Conservation (phyloP, 768 basidiomycete genomes). For the Hygrophorus pudorinus region DNA sequence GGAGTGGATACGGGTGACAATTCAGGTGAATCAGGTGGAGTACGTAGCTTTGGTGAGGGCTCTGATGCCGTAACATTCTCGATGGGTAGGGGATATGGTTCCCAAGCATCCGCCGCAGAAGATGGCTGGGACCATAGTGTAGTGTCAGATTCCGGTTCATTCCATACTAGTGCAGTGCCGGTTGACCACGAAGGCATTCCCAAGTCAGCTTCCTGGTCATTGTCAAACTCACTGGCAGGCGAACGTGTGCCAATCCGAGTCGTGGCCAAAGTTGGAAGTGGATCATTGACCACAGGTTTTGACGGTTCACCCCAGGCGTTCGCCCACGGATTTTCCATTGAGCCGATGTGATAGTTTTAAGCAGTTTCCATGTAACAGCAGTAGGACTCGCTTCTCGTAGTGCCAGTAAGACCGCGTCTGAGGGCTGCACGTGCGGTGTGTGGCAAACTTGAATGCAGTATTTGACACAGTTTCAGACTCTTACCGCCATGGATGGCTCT, state of each 20-base stretch:
- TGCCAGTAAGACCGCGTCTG: too few relatives aligned
- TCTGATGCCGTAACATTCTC: constrained; percentile 15
- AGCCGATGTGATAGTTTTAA: constrained; percentile 6
- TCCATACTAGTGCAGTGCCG: constrained; percentile 34
- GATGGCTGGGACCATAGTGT: constrained; percentile 32
- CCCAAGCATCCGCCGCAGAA: constrained; percentile 19
- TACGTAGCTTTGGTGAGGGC: constrained; percentile 8
- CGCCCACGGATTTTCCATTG: constrained; percentile 72
- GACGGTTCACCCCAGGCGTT: constrained; percentile 55
- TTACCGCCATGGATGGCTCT: constrained; percentile 25
- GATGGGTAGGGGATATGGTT: constrained; percentile 28
- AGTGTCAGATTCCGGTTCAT: constrained; percentile 27
- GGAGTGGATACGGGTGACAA: constrained; percentile 2
- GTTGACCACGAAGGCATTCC: constrained; percentile 49
- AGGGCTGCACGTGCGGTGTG: neutral
- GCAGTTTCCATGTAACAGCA: constrained; percentile 9
- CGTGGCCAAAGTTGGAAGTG: neutral
- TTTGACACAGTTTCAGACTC: constrained; percentile 1
- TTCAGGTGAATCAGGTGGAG: constrained; percentile 5
- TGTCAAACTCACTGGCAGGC: constrained; percentile 11
- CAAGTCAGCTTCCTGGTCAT: constrained; percentile 44
- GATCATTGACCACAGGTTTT: constrained; percentile 12
- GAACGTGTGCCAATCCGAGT: constrained; percentile 5
- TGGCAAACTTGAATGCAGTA: neutral
- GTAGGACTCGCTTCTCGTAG: neutral